Evolutionary conservation across 306 rosid genomes (phyloP), one percentile per base, ranked within the genome.

Genomic region (Senna siamea): DNA sequence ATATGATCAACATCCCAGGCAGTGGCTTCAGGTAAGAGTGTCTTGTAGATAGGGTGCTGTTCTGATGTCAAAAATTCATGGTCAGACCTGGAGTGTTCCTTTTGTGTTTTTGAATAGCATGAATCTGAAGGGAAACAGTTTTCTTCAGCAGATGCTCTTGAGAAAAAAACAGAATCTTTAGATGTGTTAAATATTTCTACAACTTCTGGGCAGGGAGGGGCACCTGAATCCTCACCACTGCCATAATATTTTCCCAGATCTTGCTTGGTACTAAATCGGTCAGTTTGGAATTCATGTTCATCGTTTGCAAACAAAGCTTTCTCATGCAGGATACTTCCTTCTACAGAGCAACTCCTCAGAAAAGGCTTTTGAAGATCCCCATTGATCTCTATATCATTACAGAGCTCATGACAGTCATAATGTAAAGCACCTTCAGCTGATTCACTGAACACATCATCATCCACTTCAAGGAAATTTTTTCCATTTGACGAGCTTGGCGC

Each of bases 321-420:
- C 82, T 85, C 84, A 26, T 37, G 63, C 74, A 69, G 75, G 76
- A 83, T 52, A 54, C 78, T 73, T 69, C 79, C 66, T 78, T 19
- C 78, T 23, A 66, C 60, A 74, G 93, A 85, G 82, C 93, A 89
- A 53, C 88, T 82, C 82, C 62, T 82, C 63, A 88, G 83, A 52
- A 87, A 84, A 26, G 97, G 90, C 73, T 70, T 80, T 69, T 73
- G 85, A 70, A 74, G 57, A 70, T 76, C 81, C 78, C 73, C 58
- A 53, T 62, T 66, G 77, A 78, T 30, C 41, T 76, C 79, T 72
- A 73, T 58, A 78, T 78, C 80, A 62, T 75, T 52, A 55, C 78
- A 30, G 12, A 66, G 63, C 28, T 79, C 85, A 73, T 53, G 71
- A 71, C 13, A 68, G 53, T 75, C 86, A 70, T 71, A 46, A 73